These are phyloP conservation scores for Coprinellus micaceus DNA, from an alignment of 768 basidiomycete species.

Conservation along the genomic window DNA sequence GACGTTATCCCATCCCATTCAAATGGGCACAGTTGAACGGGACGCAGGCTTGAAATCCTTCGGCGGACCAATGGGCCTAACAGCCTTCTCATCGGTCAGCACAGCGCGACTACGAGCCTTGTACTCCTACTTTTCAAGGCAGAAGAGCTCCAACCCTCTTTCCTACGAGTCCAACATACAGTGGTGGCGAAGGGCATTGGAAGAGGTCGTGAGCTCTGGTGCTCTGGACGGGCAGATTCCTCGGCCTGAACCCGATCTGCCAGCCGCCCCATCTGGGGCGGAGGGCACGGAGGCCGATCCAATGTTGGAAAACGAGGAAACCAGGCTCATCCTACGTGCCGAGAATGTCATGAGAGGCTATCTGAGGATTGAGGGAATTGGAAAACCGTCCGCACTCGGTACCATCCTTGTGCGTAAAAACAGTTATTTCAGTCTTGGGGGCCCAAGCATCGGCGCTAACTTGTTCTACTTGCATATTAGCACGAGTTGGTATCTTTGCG, in stretches of 20 bases:
- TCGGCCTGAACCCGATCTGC: no score
- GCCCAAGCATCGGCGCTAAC: no score
- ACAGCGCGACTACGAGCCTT: conserved; percentile 65
- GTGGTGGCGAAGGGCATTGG: conserved; percentile 80
- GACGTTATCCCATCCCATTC: no score
- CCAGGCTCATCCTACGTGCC: conserved; percentile 61
- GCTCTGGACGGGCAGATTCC: conserved; percentile 31
- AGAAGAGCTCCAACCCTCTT: conserved; percentile 79
- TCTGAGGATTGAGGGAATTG: conserved; percentile 62
- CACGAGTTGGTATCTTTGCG: no score
- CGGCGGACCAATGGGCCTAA: no score
- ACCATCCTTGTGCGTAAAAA: conserved; percentile 65
- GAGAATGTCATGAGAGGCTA: conserved; percentile 50
- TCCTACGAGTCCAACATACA: conserved; percentile 75
- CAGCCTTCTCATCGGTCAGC: conserved; percentile 43
- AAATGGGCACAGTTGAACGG: no score
- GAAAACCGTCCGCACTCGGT: conserved; percentile 69
- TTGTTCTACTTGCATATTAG: no score
- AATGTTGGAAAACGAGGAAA: conserved; percentile 18
- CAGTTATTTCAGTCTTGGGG: not conserved
- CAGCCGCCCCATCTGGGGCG: no score
- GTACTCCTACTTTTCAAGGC: conserved; percentile 82
- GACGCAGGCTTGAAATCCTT: no score
- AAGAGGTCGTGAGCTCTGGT: conserved; percentile 53
- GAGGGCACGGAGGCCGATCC: no score